These are phyloP conservation scores for Fusarium floridanum DNA, from an alignment of 2,329 filamentous ascomycete species.

Conservation along the genomic window DNA sequence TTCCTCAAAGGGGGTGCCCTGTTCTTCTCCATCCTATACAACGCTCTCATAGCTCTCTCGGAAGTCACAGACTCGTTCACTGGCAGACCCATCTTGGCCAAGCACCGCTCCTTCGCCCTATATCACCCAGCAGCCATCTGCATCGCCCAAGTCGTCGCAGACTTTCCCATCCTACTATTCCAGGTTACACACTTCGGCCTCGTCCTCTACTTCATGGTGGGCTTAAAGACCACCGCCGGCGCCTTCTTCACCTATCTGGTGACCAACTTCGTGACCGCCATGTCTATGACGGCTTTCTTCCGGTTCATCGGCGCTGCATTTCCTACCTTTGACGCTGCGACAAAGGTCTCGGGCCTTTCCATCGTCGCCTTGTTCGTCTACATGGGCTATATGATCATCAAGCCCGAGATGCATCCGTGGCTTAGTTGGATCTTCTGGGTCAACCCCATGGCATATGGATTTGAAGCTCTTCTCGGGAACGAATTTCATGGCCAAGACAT, in stretches of 20 bases:
- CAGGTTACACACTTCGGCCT: conserved; percentile 53
- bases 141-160: conserved; percentile 25
- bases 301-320: conserved; percentile 43
- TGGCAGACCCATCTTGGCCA: conserved; percentile 49
- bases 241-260: conserved; percentile 62
- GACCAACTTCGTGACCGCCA: conserved; percentile 63
- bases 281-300: conserved; percentile 76
- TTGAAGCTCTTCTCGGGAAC: conserved; percentile 73
- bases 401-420: conserved; percentile 60
- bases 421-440: conserved; percentile 75
- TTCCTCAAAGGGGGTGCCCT: conserved; percentile 22
- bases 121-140: conserved; percentile 49
- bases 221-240: conserved; percentile 69
- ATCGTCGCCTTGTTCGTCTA: conserved; percentile 56
- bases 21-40: conserved; percentile 38
- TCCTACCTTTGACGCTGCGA: conserved; percentile 38
- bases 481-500: conserved; percentile 66
- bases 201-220: conserved; percentile 74
- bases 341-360: conserved; percentile 41
- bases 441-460: conserved; percentile 71
- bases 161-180: conserved; percentile 37
- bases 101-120: conserved; percentile 50
- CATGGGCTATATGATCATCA: conserved; percentile 62
- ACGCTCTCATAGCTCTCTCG: conserved; percentile 36
- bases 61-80: conserved; percentile 43